Conservation (phyloP, 345 rosid species). For the Moricandia arvensis region DNA sequence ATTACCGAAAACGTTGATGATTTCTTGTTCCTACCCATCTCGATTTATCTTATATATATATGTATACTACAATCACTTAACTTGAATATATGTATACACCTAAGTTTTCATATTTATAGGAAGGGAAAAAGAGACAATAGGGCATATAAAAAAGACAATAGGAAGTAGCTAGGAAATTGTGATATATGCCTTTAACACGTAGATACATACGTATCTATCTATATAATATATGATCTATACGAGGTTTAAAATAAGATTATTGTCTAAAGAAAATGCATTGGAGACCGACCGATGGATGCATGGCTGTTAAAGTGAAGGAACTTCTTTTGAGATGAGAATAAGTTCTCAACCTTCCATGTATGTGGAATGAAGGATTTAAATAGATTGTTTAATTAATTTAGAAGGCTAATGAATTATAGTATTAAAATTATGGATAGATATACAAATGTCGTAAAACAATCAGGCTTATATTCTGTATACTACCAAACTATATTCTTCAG, state of each 20-base stretch:
- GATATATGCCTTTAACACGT: slow-evolving; percentile 26
- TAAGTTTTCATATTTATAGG: slow-evolving; percentile 23
- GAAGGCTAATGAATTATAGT: not conserved
- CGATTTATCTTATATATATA: not conserved
- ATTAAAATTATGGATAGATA: slow-evolving; percentile 7
- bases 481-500: slow-evolving; percentile 35
- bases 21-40: slow-evolving; percentile 35
- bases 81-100: not conserved
- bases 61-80: not conserved
- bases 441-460: slow-evolving; percentile 2
- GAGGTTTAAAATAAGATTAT: slow-evolving; percentile 35
- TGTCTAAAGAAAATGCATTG: slow-evolving; percentile 21
- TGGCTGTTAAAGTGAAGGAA: slow-evolving; percentile 34
- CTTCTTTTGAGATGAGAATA: slow-evolving; percentile 39
- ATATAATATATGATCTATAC: slow-evolving; percentile 24
- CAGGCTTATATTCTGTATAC: not conserved
- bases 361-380: slow-evolving; percentile 8
- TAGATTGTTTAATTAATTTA: slow-evolving; percentile 8
- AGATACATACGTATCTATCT: slow-evolving; percentile 12
- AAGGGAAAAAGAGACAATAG: slow-evolving; percentile 23
- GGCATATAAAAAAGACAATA: slow-evolving; percentile 19
- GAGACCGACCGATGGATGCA: slow-evolving; percentile 37
- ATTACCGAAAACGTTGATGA: slow-evolving; percentile 33
- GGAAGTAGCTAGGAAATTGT: slow-evolving; percentile 27
- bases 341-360: slow-evolving; percentile 28